Base-by-base conservation (phyloP, 73 alveolate species). In the Tetrahymena thermophila region DNA sequence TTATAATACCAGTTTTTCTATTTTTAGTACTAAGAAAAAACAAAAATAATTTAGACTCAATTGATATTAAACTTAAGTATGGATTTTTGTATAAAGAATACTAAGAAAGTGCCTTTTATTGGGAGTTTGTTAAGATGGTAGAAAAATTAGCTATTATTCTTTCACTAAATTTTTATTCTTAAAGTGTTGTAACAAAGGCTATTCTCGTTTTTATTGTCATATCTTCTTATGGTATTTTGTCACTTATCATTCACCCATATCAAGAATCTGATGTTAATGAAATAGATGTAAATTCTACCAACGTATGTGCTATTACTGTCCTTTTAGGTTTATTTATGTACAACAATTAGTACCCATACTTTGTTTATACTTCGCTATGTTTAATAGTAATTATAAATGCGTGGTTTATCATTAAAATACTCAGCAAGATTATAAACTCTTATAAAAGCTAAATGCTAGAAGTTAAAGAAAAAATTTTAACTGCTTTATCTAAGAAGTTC, bases 71-170 rank as follows among this genome's bases (percentile, higher is more conserved):
- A 93, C 25, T 44, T 9, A 93, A 94, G 25, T 93, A 35, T 95
- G 96, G 96, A 11, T 94, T 95, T 10, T 16, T 95, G 19, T 95
- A 93, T 34, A 38, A 35, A 16, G 97, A 93, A 43, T 95, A 93
- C 58, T 93, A 38, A 42, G 40, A 85, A 1, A 3, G 94, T 8
- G 83, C 42, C 0, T 95, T 14, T 43, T 95, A 95, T 40, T 95
- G 97, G 96, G 97, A 95, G 28, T 93, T 95, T 37, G 37, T 93
- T 16, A 95, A 43, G 9, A 35, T 95, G 85, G 40, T 17, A 42
- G 34, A 96, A 43, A 95, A 94, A 56, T 23, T 95, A 43, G 4
- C 25, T 3, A 95, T 95, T 43, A 93, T 56, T 43, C 37, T 58
- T 6, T 23, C 37, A 11, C 37, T 58, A 21, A 58, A 58, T 58